Base-by-base conservation (phyloP, 2,329 filamentous ascomycete species). In the Leptosphaerulina australis region DNA sequence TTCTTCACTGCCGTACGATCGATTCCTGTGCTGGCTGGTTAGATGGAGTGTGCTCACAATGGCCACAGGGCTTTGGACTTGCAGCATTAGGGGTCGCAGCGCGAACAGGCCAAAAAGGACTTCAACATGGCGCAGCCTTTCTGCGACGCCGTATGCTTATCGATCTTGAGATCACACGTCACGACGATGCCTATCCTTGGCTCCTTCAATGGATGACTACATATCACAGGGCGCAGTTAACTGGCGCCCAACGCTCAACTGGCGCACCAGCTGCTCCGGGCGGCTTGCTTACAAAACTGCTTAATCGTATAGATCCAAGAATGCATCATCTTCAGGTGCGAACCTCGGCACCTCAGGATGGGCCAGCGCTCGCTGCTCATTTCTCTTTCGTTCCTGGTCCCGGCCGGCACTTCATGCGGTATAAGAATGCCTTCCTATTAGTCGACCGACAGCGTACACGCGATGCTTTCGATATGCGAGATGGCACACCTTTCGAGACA, bases 171-270 rank as follows among this genome's bases (percentile, higher is more conserved):
- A 96, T 99, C 73, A 93, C 90, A 72, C 89, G 91, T 69, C 90
- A 93, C 65, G 94, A 99, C 75, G 86, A 91, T 34, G 92, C 93
- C 1, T 99, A 97, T 71, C 86, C 86, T 30, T 97, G 92, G 93
- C 85, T 99, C 31, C 81, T 99, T 8, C 87, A 92, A 58, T 99
- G 94, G 92, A 88, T 99, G 71, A 92, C 91, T 5, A 83, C 90
- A 47, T 90, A 91, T 58, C 90, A 91, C 41, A 81, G 85, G 45
- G 67, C 77, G 66, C 61, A 89, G 80, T 54, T 88, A 81, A 66
- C 75, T 5, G 67, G 69, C 39, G 45, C 61, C 14, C 69, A 73
- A 41, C 65, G 69, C 20, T 49, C 43, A 12, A 50, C 50, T 18
- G 46, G 34, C 24, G 26, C 36, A 18, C 56, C 56, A 14, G 43